Base-by-base conservation (phyloP, 2,329 filamentous ascomycete species). In the Pseudocercospora crystallina region DNA sequence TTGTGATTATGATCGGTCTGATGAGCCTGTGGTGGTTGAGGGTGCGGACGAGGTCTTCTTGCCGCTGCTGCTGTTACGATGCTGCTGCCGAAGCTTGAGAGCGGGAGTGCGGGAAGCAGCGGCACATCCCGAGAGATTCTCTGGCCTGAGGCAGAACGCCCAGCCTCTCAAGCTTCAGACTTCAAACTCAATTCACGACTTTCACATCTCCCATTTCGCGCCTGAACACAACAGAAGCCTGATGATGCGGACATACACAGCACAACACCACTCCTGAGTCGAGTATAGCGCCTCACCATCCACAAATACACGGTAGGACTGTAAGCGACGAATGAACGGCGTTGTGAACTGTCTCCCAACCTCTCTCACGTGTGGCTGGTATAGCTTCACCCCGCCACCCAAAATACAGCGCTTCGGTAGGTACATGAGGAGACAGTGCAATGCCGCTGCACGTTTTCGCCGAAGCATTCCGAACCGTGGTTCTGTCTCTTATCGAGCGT, bases 1-100 rank as follows among this genome's bases (percentile, higher is more conserved):
- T 65, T 42, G 49, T 65, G 60, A 42, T 26, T 45, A 40, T 35
- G 41, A n/a, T 39, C 14, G 30, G 32, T 46, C 34, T 39, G 20
- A 10, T 33, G n/a, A 30, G 39, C 43, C 39, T 34, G 39, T 33
- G 34, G 17, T 14, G 35, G 35, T 12, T 37, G 46, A 32, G 42
- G 34, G 20, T 37, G 46, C 17, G 41, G 47, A 40, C 36, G 17
- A 31, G 14, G 30, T 29, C 30, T 12, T 26, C 26, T 31, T 49
- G 40, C 47, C 43, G 37, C 46, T 42, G 41, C 36, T 38, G 35
- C 35, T 38, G 9, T 26, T 3, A 3, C 8, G 20, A 45, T 37
- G 43, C 13, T 34, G 33, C 32, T 26, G 32, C 13, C 43, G 15
- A 45, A 14, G 43, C 32, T 43, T 43, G 43, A 36, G n/a, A 31